Evolutionary conservation across 2,329 filamentous ascomycete species (phyloP).

Genomic region (Lomentospora prolificans): DNA sequence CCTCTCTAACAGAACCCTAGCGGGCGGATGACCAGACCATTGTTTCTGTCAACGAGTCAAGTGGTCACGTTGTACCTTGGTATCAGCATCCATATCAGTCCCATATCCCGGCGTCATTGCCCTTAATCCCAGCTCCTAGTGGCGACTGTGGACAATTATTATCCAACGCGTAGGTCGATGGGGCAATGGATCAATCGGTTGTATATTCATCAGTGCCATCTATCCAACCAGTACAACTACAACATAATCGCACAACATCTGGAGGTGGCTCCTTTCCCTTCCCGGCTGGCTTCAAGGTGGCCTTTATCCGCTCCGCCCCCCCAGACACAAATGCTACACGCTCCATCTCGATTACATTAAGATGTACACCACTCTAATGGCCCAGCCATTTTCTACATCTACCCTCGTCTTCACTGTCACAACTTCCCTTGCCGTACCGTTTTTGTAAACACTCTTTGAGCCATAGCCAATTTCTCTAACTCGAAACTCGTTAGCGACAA

Average conservation of each 20-base stretch:
- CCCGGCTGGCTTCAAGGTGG: not conserved
- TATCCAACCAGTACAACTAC: no score
- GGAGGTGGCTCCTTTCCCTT: not conserved
- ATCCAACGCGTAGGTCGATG: no score
- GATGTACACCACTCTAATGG: not conserved
- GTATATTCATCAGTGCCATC: no score
- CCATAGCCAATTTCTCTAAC: not conserved
- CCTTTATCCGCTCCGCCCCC: not conserved
- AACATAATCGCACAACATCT: not conserved
- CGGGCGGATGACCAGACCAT: no score
- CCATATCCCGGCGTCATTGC: no score
- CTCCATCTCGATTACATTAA: not conserved
- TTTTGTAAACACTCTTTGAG: not conserved
- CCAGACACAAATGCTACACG: not conserved
- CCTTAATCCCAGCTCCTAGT: no score
- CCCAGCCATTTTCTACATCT: not conserved
- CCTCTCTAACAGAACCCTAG: no score
- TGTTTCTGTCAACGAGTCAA: no score
- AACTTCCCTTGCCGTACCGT: not conserved
- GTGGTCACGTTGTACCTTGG: no score
- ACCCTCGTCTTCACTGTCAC: not conserved
- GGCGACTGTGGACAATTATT: no score
- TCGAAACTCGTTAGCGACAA: slow-evolving; percentile 4
- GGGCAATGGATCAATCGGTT: no score
- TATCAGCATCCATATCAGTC: no score